Evolutionary conservation across 345 rosid genomes (phyloP).

Genomic region (Geranium rotundifolium): DNA sequence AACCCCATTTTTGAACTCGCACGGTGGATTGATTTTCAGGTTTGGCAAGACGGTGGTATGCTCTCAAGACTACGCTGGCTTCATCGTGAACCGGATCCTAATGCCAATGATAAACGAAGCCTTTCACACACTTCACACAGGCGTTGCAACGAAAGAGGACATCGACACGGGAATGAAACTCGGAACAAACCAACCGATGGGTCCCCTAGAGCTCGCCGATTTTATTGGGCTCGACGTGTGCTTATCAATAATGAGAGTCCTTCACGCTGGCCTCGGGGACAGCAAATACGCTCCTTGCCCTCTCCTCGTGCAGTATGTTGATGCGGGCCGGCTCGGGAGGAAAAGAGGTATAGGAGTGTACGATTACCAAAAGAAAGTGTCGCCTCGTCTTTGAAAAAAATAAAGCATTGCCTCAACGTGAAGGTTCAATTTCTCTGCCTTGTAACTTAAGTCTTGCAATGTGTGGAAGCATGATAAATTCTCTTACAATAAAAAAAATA

Average conservation of each 20-base stretch:
- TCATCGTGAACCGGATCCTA: slow-evolving; percentile 75
- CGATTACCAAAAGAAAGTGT: slow-evolving; percentile 29
- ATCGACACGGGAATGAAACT: slow-evolving; percentile 83
- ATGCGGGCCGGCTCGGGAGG: slow-evolving; percentile 74
- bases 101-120: slow-evolving; percentile 99
- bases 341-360: slow-evolving; percentile 72
- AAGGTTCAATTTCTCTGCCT: neutral
- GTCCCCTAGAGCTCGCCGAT: slow-evolving; percentile 78
- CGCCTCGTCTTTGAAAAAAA: slow-evolving; percentile 37
- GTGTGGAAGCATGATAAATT: neutral
- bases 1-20: no score
- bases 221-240: slow-evolving; percentile 76
- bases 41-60: slow-evolving; percentile 67
- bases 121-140: slow-evolving; percentile 64
- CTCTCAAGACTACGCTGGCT: slow-evolving; percentile 73
- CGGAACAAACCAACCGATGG: slow-evolving; percentile 90
- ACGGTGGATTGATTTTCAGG: slow-evolving; percentile 25
- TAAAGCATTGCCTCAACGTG: neutral
- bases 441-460: neutral
- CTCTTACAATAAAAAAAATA: no score
- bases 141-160: slow-evolving; percentile 89
- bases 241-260: slow-evolving; percentile 70
- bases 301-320: slow-evolving; percentile 76
- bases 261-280: slow-evolving; percentile 60
- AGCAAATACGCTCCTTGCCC: slow-evolving; percentile 66